Evolutionary conservation across 371 early-diverging fungal species (phyloP).

Genomic region (Sporodiniella umbellata): DNA sequence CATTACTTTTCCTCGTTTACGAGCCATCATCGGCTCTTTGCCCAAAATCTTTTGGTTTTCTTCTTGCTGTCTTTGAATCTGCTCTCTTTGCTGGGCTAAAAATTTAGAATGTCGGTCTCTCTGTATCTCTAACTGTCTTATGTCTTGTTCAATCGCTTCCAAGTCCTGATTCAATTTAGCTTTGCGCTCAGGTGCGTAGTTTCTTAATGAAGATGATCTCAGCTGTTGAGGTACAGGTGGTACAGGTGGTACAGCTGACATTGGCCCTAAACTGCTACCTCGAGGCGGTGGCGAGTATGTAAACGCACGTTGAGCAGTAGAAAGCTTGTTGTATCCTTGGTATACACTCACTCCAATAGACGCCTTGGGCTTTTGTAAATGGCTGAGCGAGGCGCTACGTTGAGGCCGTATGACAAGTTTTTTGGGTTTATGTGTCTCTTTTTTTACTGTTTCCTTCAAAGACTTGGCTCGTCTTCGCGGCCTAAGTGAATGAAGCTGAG

Average conservation of each 20-base stretch:
- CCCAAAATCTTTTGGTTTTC: neutral
- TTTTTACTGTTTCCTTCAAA: neutral
- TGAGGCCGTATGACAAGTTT: neutral
- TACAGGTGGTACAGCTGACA: slow-evolving; percentile 11
- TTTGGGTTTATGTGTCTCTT: neutral
- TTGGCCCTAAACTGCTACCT: slow-evolving; percentile 7
- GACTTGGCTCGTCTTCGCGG: neutral
- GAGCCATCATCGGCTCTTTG: slow-evolving; percentile 1
- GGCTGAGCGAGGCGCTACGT: neutral
- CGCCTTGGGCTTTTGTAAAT: neutral
- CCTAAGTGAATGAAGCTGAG: neutral
- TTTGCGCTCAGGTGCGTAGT: neutral
- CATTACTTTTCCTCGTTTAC: slow-evolving; percentile 45
- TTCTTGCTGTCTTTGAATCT: neutral
- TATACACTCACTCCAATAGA: slow-evolving; percentile 10
- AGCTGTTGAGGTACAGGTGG: slow-evolving; percentile 14
- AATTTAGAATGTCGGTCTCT: slow-evolving; percentile 11
- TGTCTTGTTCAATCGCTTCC: slow-evolving; percentile 19
- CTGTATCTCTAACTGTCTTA: slow-evolving; percentile 16
- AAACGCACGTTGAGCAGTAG: slow-evolving; percentile 17
- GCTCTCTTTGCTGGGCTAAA: neutral
- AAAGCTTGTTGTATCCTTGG: slow-evolving; percentile 13
- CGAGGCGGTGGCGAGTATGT: slow-evolving; percentile 26
- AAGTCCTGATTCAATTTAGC: slow-evolving; percentile 8
- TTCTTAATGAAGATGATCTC: neutral